Evolutionary conservation across 2,329 filamentous ascomycete genomes (phyloP).

Genomic region (Arthrobotrys conoides): DNA sequence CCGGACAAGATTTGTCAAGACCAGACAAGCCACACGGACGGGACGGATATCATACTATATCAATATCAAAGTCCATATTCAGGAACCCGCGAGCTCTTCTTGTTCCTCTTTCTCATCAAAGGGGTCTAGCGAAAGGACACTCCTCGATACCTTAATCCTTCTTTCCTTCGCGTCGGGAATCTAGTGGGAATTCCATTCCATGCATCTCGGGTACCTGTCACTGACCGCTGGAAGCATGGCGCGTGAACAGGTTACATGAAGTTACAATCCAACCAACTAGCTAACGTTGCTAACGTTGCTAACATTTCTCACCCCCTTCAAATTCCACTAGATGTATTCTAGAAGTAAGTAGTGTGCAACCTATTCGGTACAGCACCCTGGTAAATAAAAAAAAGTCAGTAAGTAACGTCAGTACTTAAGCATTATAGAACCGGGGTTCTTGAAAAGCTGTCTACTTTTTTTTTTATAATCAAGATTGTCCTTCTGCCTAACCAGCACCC

Average conservation of each 20-base stretch:
- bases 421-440: background rate
- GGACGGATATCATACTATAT: too few species aligned
- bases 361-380: background rate
- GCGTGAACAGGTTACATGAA: too few species aligned
- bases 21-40: too few species aligned
- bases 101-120: too few species aligned
- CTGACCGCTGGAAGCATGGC: background rate
- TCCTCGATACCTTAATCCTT: too few species aligned
- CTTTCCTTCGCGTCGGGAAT: background rate
- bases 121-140: too few species aligned
- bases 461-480: background rate
- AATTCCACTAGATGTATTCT: background rate
- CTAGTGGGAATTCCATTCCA: background rate
- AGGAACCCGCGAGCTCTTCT: too few species aligned
- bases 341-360: background rate
- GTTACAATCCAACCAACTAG: background rate
- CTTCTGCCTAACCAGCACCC: background rate
- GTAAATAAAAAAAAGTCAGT: background rate
- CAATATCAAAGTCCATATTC: too few species aligned
- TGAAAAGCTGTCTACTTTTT: background rate
- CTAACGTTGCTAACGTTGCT: background rate
- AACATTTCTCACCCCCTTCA: background rate
- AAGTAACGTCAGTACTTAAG: too few species aligned
- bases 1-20: too few species aligned
- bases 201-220: slow-evolving; percentile 2